These are phyloP conservation scores for Suhomyces vadensis DNA, from an alignment of 805 yeast species.

Conservation along the genomic window DNA sequence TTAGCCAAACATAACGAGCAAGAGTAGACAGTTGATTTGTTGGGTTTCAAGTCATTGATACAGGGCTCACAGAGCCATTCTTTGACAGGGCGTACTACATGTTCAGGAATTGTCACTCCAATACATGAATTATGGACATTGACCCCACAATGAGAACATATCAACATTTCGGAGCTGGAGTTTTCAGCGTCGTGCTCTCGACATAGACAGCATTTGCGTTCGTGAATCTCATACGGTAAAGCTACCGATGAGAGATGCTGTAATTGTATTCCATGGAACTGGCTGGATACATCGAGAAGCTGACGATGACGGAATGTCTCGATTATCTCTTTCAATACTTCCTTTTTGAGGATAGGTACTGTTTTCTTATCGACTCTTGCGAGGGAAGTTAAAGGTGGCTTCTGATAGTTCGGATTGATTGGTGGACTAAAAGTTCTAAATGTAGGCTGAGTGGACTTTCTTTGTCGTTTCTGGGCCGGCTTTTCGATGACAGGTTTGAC, in stretches of 20 bases:
- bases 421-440: conserved; percentile 20
- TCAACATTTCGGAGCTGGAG: conserved; percentile 39
- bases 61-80: conserved; percentile 85
- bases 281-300: conserved; percentile 28
- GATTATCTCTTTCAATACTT: conserved; percentile 16
- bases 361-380: conserved; percentile 22
- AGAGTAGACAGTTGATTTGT: conserved; percentile 53
- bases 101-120: conserved; percentile 42
- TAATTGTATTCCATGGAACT: conserved; percentile 17
- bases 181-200: conserved; percentile 33
- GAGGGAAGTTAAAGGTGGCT: conserved; percentile 12
- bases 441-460: conserved; percentile 10
- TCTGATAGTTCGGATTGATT: conserved; percentile 21
- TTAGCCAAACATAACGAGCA: conserved; percentile 67
- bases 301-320: conserved; percentile 22
- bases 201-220: conserved; percentile 60
- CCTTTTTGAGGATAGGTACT: conserved; percentile 16
- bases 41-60: conserved; percentile 65
- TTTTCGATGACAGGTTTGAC: conserved; percentile 1
- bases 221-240: conserved; percentile 23
- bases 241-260: conserved; percentile 15
- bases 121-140: conserved; percentile 71
- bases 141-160: conserved; percentile 67
- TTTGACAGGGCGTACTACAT: conserved; percentile 26
- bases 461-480: conserved; percentile 7